Base-by-base conservation (phyloP, 2,329 filamentous ascomycete genomes). In the Clarireedia monteithiana region DNA sequence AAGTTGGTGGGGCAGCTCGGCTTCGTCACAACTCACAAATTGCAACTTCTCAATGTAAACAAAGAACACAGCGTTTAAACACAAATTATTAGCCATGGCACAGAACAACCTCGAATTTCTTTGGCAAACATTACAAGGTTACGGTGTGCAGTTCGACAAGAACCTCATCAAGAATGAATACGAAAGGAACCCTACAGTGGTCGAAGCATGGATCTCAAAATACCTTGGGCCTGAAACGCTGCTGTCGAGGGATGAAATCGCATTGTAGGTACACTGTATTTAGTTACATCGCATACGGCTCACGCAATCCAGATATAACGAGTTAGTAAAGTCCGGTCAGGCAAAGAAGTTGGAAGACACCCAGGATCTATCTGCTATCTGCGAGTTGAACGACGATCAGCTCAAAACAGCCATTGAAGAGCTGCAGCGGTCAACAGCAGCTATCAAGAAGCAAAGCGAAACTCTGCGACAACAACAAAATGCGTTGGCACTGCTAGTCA, bases 391-490 rank as follows among this genome's bases (percentile, higher is more conserved):
- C 14, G 83, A 88, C 56, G 72, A 78, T 26, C 83, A 88, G 51
- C 73, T 89, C 55, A 74, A 75, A 53, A 69, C 73, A 42, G 85
- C 86, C 15, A 82, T 87, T 50, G 75, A 79, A 3, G 80, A 85
- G 53, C 73, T 90, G n/a, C 76, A 80, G 58, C 74, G 74, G 39
- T 87, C 85, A 1, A 88, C 86, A 0, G 76, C 76, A 17, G 78
- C 77, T 17, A 86, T 89, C 27, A 75, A 80, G 59, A 79, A 79
- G 68, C 85, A 89, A 65, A 83, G 78, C 27, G 80, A 83, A 64
- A 74, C 77, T 0, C 67, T 89, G 17, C 77, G 77, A 55, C 74
- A 78, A 50, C 85, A 89, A 67, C 80, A 82, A 58, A 77, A 81
- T 62, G 83, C 83, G 9, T 68, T 88, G 52, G 75, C 75, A 36